Percentiles rank a stretch among this genome's conserved stretches.
These are phyloP conservation scores for Lumnitzera racemosa DNA, from an alignment of 345 rosid genomes.

Conservation along the genomic window DNA sequence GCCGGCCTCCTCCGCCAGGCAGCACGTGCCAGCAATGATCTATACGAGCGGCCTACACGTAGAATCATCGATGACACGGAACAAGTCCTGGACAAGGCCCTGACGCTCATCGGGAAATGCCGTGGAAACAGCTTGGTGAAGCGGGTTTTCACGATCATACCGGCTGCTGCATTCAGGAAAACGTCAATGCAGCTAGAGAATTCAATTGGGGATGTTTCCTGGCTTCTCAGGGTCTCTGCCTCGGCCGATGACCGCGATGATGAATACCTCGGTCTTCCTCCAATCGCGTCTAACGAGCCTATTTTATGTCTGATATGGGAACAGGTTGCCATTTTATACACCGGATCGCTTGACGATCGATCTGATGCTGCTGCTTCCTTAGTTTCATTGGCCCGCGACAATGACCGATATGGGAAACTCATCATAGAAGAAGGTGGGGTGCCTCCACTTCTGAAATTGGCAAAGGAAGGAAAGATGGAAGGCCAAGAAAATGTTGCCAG, in stretches of 20 bases:
- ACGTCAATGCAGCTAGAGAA: constrained; percentile 8
- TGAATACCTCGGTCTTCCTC: constrained; percentile 16
- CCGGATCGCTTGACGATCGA: constrained; percentile 18
- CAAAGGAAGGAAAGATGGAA: constrained; percentile 12
- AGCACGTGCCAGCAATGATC: constrained; percentile 50
- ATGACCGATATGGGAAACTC: constrained; percentile 21
- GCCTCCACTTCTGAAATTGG: constrained; percentile 10
- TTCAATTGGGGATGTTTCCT: constrained; percentile 15
- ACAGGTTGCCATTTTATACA: constrained; percentile 16
- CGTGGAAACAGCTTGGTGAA: constrained; percentile 11
- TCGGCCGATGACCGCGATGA: constrained; percentile 6
- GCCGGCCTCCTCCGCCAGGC: constrained; percentile 23
- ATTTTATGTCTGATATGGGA: constrained; percentile 26
- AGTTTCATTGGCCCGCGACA: constrained; percentile 22
- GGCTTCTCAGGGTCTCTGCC: constrained; percentile 15
- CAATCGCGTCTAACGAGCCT: constrained; percentile 26
- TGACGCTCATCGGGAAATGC: constrained; percentile 13
- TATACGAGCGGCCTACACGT: constrained; percentile 18
- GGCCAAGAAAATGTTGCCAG: constrained; percentile 10
- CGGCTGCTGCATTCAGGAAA: constrained; percentile 16
- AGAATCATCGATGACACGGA: constrained; percentile 18
- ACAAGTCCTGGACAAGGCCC: constrained; percentile 14
- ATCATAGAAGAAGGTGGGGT: constrained; percentile 26
- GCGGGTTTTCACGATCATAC: constrained; percentile 17
- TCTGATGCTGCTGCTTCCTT: constrained; percentile 23